Base-by-base conservation (phyloP, 2,329 filamentous ascomycete species). In the Fusarium tuaranense region DNA sequence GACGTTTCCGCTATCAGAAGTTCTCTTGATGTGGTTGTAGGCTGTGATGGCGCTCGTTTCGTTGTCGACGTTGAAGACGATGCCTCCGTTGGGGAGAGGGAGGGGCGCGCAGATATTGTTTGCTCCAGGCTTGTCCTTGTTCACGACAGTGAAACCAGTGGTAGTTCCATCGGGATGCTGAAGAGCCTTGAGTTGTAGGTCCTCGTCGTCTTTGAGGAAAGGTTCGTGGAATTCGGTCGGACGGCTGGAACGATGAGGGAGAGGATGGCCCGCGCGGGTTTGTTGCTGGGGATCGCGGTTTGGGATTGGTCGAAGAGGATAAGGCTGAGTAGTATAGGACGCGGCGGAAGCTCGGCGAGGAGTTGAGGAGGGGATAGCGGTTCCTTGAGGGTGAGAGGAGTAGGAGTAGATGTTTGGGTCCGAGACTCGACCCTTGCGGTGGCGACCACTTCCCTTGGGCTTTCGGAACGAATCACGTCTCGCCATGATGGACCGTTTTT, bases 91-190 rank as follows among this genome's bases (percentile, higher is more conserved):
- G 1, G 53, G 65, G 10, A 74, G 41, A 0, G 67, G 55, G 1
- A 75, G 53, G 4, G 62, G 61, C 5, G 73, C 63, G 14, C 27
- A 64, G 38, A 68, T 8, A 10, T 75, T 75, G 14, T 71, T 73
- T 12, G 46, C 39, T 4, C 14, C 12, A 7, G n/a, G 58, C 16
- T 22, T 41, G 18, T 30, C 27, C 25, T 38, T 61, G 25, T 68
- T 53, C 8, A 64, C 20, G 12, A 73, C 57, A 18, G n/a, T 46
- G 20, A 73, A 25, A 0, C 70, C 67, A 4, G 63, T n/a, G 0
- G 59, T 59, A 13, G 59, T 57, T 10, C 30, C 67, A 10, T 68
- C 51, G 7, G 30, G 36, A 8, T 65, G 34, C 6, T 61, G 60
- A 16, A 71, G 10, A 7, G 63, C 61, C 9, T 73, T 67, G 1